A percentile compares a stretch with the other conserved stretches of the same genome.
Evolutionary conservation across 2,329 filamentous ascomycete species (phyloP).

Genomic region (Diplodia intermedia): DNA sequence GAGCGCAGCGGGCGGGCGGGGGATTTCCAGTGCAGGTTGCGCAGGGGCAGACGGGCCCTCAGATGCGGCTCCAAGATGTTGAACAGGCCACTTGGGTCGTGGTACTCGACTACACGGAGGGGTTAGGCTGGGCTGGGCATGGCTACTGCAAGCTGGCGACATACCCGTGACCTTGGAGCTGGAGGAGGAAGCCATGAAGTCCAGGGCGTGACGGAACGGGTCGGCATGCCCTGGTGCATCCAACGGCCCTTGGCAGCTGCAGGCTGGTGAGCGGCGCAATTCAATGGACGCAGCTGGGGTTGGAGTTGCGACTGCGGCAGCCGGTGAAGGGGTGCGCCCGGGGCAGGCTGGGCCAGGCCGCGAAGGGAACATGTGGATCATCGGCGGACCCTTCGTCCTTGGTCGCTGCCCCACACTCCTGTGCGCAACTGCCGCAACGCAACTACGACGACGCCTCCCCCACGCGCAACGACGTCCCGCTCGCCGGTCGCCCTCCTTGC

Average conservation of each 20-base stretch:
- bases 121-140: conserved; percentile 37
- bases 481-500: neutral
- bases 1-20: conserved; percentile 88
- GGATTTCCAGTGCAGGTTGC: conserved; percentile 96
- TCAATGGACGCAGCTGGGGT: conserved; percentile 1
- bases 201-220: conserved; percentile 9
- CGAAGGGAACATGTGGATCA: conserved; percentile 5
- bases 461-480: conserved; percentile 19
- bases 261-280: neutral
- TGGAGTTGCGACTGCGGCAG: conserved; percentile 4
- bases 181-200: conserved; percentile 50
- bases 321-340: conserved; percentile 18
- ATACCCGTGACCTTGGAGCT: conserved; percentile 61
- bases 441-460: too few relatives aligned
- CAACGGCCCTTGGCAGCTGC: conserved; percentile 14
- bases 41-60: conserved; percentile 78
- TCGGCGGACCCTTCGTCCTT: too few relatives aligned
- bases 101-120: conserved; percentile 79
- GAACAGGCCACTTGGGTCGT: conserved; percentile 89
- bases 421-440: neutral
- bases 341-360: conserved; percentile 7
- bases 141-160: conserved; percentile 30
- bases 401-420: neutral
- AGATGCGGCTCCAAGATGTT: conserved; percentile 80
- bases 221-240: conserved; percentile 16